These are phyloP conservation scores for Pythium sukuiense DNA, from an alignment of 352 stramenopile genomes.

Conservation along the genomic window DNA sequence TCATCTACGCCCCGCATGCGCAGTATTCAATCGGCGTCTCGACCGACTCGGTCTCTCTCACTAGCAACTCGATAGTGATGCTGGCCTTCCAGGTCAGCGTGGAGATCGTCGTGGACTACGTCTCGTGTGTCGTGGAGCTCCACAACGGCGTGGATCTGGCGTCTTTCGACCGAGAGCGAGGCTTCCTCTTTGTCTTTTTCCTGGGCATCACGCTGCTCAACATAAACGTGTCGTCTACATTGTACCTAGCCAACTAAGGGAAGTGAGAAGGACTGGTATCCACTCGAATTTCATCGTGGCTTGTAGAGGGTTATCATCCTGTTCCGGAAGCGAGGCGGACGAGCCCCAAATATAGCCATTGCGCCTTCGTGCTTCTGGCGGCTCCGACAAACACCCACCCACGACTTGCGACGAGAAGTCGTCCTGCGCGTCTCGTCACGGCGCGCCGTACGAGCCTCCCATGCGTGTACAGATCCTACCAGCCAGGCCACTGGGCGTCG, in stretches of 20 bases:
- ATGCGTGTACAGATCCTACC: not conserved
- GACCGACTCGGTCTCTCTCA: not conserved
- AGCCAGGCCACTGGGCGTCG: not conserved
- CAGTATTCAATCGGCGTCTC: slow-evolving; percentile 19
- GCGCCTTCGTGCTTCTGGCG: no score
- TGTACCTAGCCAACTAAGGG: not conserved
- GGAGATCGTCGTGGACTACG: slow-evolving; percentile 31
- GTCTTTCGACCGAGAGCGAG: slow-evolving; percentile 10
- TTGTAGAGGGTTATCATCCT: no score
- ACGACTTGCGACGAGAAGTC: no score
- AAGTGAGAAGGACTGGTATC: not conserved
- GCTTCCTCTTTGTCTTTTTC: slow-evolving; percentile 35
- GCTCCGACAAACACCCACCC: no score
- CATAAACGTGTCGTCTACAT: slow-evolving; percentile 13
- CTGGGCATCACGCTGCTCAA: slow-evolving; percentile 36
- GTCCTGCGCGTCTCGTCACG: no score
- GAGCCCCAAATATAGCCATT: not conserved
- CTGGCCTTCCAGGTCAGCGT: not conserved
- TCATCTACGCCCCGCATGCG: slow-evolving; percentile 35
- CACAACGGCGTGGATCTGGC: slow-evolving; percentile 15
- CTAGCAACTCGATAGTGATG: not conserved
- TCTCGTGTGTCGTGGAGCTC: slow-evolving; percentile 34
- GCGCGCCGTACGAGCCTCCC: no score
- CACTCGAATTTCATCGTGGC: no score
- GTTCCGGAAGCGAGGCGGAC: no score